phyloP scores from a whole-genome alignment of 2,329 filamentous ascomycete species.

The Cercospora beticola region DNA sequence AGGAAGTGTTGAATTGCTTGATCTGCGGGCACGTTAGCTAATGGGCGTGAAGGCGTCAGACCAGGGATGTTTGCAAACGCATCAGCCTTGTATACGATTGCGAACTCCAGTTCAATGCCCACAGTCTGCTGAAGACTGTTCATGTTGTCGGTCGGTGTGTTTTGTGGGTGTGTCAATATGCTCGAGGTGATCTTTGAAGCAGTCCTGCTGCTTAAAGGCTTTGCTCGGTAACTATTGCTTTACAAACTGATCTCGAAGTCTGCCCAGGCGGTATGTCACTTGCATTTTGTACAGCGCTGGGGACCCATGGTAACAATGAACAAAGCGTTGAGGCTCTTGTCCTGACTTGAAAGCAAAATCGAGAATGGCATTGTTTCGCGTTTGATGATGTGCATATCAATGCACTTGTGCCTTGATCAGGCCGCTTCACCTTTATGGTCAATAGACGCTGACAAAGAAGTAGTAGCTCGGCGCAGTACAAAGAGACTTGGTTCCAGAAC shows the following conservation, averaged over 20 bases:
- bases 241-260: not conserved
- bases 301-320: not conserved
- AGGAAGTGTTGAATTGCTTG: slow-evolving; percentile 3
- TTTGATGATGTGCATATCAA: not conserved
- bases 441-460: not conserved
- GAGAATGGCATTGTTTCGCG: not conserved
- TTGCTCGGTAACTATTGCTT: not conserved
- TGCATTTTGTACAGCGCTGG: not conserved
- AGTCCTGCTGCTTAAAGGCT: not conserved
- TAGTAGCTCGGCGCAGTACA: not conserved
- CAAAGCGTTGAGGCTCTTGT: not conserved
- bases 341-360: not conserved
- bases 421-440: not conserved
- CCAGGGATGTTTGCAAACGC: slow-evolving; percentile 2
- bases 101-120: slow-evolving; percentile 13
- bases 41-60: not conserved
- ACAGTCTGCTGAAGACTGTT: not conserved
- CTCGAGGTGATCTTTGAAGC: not conserved
- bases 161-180: not conserved
- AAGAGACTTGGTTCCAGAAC: not conserved
- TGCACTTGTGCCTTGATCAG: not conserved
- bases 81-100: slow-evolving; percentile 4
- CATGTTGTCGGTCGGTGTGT: not conserved
- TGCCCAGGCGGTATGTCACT: not conserved
- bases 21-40: not conserved